Percentiles rank a stretch among this genome's conserved stretches.
Evolutionary conservation across 768 basidiomycete genomes (phyloP).

Genomic region (Chlorophyllum brunneum): DNA sequence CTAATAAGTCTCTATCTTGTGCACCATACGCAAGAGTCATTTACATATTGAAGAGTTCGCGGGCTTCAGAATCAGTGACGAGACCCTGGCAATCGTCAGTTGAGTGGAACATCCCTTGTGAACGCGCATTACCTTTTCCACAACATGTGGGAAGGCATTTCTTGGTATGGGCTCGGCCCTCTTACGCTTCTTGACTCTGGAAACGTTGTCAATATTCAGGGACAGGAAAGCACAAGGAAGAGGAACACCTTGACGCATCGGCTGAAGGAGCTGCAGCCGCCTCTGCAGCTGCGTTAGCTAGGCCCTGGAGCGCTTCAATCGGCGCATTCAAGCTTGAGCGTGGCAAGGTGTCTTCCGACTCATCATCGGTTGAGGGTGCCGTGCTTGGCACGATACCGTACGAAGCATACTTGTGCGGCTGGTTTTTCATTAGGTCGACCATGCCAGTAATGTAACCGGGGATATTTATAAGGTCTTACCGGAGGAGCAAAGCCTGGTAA

Average conservation of each 20-base stretch:
- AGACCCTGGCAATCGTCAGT: conserved; percentile 53
- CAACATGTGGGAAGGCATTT: conserved; percentile 85
- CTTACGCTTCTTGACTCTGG: conserved; percentile 82
- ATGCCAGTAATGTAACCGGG: conserved; percentile 9
- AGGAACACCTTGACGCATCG: conserved; percentile 52
- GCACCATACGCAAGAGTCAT: conserved; percentile 22
- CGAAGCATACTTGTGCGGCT: conserved; percentile 88
- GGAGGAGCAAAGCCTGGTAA: conserved; percentile 91
- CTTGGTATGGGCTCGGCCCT: conserved; percentile 78
- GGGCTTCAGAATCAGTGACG: conserved; percentile 80
- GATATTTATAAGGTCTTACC: conserved; percentile 38
- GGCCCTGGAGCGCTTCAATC: conserved; percentile 89
- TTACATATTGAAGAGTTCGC: conserved; percentile 91
- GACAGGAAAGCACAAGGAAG: conserved; percentile 8
- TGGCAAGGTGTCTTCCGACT: conserved; percentile 86
- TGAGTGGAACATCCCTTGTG: neutral
- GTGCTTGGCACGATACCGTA: conserved; percentile 88
- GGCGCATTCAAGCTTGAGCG: conserved; percentile 84
- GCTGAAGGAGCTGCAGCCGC: conserved; percentile 78
- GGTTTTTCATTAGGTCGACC: conserved; percentile 16
- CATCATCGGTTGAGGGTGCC: conserved; percentile 84
- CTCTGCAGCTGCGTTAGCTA: conserved; percentile 94
- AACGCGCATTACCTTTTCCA: conserved; percentile 62
- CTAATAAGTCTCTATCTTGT: conserved; percentile 28
- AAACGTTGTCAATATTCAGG: conserved; percentile 10